A percentile compares a stretch with the other conserved stretches of the same genome.
Evolutionary conservation across 1,139 yeast species (phyloP).

Genomic region (Debaryomyces fabryi): DNA sequence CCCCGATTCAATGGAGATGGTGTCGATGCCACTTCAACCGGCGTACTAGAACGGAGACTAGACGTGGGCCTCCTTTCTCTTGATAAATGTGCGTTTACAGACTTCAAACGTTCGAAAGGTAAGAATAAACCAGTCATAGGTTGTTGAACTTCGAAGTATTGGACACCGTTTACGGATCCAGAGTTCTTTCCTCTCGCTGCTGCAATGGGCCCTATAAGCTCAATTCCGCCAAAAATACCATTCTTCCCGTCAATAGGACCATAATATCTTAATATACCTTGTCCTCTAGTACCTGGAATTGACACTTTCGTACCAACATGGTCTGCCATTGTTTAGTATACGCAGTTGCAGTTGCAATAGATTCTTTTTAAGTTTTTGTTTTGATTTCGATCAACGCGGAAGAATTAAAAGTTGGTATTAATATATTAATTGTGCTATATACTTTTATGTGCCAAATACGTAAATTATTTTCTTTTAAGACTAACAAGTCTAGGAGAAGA

Average conservation of each 20-base stretch:
- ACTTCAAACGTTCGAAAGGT: slow-evolving; percentile 62
- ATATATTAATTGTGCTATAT: neutral
- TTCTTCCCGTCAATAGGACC: slow-evolving; percentile 74
- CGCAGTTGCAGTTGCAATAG: neutral
- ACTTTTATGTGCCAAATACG: neutral
- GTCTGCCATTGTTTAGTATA: slow-evolving; percentile 19
- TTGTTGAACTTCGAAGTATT: slow-evolving; percentile 50
- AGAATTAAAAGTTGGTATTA: neutral
- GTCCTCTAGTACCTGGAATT: slow-evolving; percentile 49
- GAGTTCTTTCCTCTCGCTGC: slow-evolving; percentile 48
- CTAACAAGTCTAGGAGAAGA: neutral
- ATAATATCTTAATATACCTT: slow-evolving; percentile 68
- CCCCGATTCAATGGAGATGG: slow-evolving; percentile 11
- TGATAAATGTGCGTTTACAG: slow-evolving; percentile 35
- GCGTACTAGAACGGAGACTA: neutral
- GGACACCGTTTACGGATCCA: slow-evolving; percentile 48
- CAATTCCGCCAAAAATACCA: slow-evolving; percentile 90
- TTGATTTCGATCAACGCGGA: slow-evolving; percentile 5
- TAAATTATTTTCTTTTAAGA: neutral
- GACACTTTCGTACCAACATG: slow-evolving; percentile 38
- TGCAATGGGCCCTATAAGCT: slow-evolving; percentile 65
- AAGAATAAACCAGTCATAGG: slow-evolving; percentile 77
- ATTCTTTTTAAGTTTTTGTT: neutral
- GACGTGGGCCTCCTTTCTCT: slow-evolving; percentile 6
- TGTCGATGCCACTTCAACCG: slow-evolving; percentile 9